phyloP scores from a whole-genome alignment of 2,329 filamentous ascomycete species.

The Ophiocordyceps camponoti-saundersi region DNA sequence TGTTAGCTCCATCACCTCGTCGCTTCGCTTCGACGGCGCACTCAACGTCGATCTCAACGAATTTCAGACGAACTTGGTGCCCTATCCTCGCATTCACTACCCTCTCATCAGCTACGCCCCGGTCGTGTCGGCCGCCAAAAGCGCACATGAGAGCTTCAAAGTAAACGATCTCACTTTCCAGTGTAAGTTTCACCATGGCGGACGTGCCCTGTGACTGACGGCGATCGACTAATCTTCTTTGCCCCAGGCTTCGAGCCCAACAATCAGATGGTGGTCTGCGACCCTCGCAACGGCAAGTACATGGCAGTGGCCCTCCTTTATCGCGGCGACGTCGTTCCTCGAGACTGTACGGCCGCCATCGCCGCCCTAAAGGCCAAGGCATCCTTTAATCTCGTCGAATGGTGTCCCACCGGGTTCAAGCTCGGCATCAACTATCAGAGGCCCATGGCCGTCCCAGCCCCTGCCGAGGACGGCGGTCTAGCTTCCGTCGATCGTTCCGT shows the following conservation, averaged over 20 bases:
- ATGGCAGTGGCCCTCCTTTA: slow-evolving; percentile 59
- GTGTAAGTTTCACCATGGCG: slow-evolving; percentile 37
- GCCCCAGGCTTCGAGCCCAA: slow-evolving; percentile 52
- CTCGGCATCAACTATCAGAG: slow-evolving; percentile 61
- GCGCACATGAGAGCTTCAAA: slow-evolving; percentile 77
- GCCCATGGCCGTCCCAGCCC: slow-evolving; percentile 38
- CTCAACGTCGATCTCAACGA: slow-evolving; percentile 62
- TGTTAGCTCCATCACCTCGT: slow-evolving; percentile 59
- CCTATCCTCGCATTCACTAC: slow-evolving; percentile 59
- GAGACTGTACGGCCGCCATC: slow-evolving; percentile 51
- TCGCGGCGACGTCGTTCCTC: slow-evolving; percentile 54
- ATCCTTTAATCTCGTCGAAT: slow-evolving; percentile 58
- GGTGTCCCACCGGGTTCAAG: slow-evolving; percentile 64
- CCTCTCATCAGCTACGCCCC: slow-evolving; percentile 58
- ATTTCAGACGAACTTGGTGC: slow-evolving; percentile 63
- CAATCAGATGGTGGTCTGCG: slow-evolving; percentile 66
- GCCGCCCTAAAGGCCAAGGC: slow-evolving; percentile 52
- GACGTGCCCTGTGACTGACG: neutral
- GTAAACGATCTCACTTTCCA: slow-evolving; percentile 61
- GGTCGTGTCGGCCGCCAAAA: slow-evolving; percentile 56
- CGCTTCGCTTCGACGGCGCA: slow-evolving; percentile 54
- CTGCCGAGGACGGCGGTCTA: slow-evolving; percentile 38
- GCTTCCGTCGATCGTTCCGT: slow-evolving; percentile 46
- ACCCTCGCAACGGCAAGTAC: slow-evolving; percentile 60
- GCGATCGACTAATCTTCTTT: slow-evolving; percentile 8